phyloP scores from a whole-genome alignment of 257 asterid genomes.

The Primulina eburnea region DNA sequence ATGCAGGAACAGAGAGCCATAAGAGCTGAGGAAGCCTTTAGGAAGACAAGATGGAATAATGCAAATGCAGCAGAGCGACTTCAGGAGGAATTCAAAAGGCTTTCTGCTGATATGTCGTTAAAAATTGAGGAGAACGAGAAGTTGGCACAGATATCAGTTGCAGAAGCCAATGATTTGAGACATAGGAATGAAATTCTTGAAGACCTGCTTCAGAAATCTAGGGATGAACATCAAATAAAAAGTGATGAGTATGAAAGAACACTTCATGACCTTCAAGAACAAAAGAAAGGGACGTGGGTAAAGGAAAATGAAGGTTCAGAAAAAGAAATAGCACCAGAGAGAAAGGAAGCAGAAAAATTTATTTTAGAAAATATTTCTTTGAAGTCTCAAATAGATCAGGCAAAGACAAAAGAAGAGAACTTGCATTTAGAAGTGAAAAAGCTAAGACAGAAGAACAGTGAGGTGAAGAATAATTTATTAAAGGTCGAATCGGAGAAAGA shows the following conservation, averaged over 20 bases:
- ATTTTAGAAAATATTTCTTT: slow-evolving; percentile 43
- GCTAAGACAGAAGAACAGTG: slow-evolving; percentile 47
- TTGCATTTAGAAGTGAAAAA: slow-evolving; percentile 61
- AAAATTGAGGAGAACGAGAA: slow-evolving; percentile 62
- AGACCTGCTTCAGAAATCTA: slow-evolving; percentile 54
- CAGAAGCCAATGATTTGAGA: slow-evolving; percentile 55
- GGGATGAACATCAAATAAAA: slow-evolving; percentile 43
- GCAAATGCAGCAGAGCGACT: slow-evolving; percentile 54
- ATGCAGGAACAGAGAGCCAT: slow-evolving; percentile 77
- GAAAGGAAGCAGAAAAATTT: slow-evolving; percentile 53
- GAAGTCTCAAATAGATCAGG: slow-evolving; percentile 57
- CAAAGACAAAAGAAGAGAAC: slow-evolving; percentile 55
- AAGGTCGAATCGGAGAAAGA: slow-evolving; percentile 61
- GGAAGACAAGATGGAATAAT: slow-evolving; percentile 49
- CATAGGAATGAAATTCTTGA: slow-evolving; percentile 54
- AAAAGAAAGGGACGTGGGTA: slow-evolving; percentile 30
- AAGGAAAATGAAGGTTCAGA: slow-evolving; percentile 51
- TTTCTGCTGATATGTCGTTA: slow-evolving; percentile 58
- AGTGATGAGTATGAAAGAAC: slow-evolving; percentile 41
- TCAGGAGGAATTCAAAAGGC: slow-evolving; percentile 62
- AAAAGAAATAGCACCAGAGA: slow-evolving; percentile 44
- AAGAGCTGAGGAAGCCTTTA: slow-evolving; percentile 72
- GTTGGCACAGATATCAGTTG: slow-evolving; percentile 47
- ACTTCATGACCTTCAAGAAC: slow-evolving; percentile 34
- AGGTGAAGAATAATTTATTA: slow-evolving; percentile 40